Evolutionary conservation across 2,329 filamentous ascomycete species (phyloP).

Genomic region (Phaeosphaeriaceae sp.): DNA sequence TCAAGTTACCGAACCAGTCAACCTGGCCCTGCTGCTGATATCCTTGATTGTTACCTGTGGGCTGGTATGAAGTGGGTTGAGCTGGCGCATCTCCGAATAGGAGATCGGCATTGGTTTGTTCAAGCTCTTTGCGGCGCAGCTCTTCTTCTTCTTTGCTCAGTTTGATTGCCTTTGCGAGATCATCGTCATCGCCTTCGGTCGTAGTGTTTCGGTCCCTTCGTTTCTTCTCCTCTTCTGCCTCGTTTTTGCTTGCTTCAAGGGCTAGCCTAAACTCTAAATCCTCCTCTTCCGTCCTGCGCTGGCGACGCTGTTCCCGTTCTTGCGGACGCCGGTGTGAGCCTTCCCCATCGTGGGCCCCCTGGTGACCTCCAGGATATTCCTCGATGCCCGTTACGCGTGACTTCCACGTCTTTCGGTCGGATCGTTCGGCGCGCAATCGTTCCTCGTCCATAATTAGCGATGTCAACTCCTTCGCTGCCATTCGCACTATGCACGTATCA

Average conservation of each 20-base stretch:
- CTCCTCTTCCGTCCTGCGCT: conserved; percentile 72
- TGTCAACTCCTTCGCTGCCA: conserved; percentile 95
- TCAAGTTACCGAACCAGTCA: conserved; percentile 96
- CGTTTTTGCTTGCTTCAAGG: conserved; percentile 91
- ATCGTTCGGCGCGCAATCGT: conserved; percentile 84
- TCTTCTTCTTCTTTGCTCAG: conserved; percentile 96
- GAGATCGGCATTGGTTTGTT: conserved; percentile 81
- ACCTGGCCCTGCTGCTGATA: conserved; percentile 97
- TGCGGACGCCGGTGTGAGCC: conserved; percentile 47
- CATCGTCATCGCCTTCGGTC: conserved; percentile 70
- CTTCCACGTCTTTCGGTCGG: conserved; percentile 94
- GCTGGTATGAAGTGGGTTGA: conserved; percentile 73
- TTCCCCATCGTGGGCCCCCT: conserved; percentile 46
- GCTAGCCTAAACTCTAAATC: conserved; percentile 90
- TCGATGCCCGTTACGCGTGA: conserved; percentile 93
- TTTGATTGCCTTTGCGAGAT: conserved; percentile 92
- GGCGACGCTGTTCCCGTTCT: conserved; percentile 43
- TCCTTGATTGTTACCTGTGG: conserved; percentile 92
- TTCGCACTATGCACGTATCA: conserved; percentile 70
- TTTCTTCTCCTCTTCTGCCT: conserved; percentile 89
- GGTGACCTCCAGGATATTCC: conserved; percentile 66
- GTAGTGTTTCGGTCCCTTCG: conserved; percentile 64
- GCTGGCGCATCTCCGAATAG: conserved; percentile 82
- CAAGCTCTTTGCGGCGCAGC: conserved; percentile 80
- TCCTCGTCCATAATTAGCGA: conserved; percentile 93